These are phyloP conservation scores for Penicillium sp. DNA, from an alignment of 2,329 filamentous ascomycete species.

Conservation along the genomic window DNA sequence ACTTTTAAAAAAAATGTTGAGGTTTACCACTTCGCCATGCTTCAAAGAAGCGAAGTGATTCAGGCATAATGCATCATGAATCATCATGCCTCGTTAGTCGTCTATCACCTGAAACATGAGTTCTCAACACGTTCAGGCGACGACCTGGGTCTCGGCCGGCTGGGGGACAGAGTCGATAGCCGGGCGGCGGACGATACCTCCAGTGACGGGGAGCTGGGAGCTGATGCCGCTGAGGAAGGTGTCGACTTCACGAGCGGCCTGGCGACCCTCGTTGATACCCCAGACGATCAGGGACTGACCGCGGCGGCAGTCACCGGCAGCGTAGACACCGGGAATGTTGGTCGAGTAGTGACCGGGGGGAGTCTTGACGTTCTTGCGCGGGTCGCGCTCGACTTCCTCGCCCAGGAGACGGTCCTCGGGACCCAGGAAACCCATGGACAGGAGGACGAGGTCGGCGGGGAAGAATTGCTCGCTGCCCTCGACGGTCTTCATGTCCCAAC, in stretches of 20 bases:
- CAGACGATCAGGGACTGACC: slow-evolving; percentile 96
- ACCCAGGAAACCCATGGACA: slow-evolving; percentile 97
- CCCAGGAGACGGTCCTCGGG: slow-evolving; percentile 88
- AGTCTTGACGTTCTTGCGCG: slow-evolving; percentile 96
- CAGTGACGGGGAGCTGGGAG: slow-evolving; percentile 84
- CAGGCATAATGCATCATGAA: slow-evolving; percentile 12
- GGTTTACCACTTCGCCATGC: neutral
- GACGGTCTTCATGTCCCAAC: slow-evolving; percentile 98
- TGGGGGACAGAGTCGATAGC: slow-evolving; percentile 56
- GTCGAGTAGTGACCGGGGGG: slow-evolving; percentile 85
- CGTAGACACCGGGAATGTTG: slow-evolving; percentile 86
- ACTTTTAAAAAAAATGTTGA: slow-evolving; percentile 14
- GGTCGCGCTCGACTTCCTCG: slow-evolving; percentile 87
- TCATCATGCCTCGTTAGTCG: slow-evolving; percentile 17
- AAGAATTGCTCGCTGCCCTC: slow-evolving; percentile 95
- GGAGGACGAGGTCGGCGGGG: slow-evolving; percentile 89
- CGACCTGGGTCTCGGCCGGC: slow-evolving; percentile 35
- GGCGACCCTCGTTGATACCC: slow-evolving; percentile 97
- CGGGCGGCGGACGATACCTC: slow-evolving; percentile 86
- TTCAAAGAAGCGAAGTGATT: neutral
- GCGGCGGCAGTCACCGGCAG: slow-evolving; percentile 91
- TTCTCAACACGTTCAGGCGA: slow-evolving; percentile 34
- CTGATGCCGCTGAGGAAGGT: slow-evolving; percentile 77
- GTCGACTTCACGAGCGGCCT: slow-evolving; percentile 91
- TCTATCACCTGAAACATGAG: neutral